Evolutionary conservation across 2,329 filamentous ascomycete genomes (phyloP).

Genomic region (Talaromyces marneffei): DNA sequence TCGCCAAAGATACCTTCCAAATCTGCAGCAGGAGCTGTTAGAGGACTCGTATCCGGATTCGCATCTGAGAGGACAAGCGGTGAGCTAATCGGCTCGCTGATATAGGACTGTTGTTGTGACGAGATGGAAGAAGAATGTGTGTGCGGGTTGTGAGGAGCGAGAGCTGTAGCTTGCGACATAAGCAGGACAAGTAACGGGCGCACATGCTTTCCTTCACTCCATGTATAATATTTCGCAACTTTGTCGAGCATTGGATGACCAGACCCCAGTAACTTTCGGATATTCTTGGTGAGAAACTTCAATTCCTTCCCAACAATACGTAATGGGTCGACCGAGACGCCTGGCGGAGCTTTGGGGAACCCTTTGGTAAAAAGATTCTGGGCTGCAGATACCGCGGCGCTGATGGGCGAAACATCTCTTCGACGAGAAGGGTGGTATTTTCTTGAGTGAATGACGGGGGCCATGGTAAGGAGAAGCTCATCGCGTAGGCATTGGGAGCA

Average conservation of each 20-base stretch:
- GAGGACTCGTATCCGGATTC: constrained; percentile 63
- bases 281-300: constrained; percentile 91
- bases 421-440: constrained; percentile 38
- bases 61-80: constrained; percentile 65
- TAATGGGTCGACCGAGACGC: constrained; percentile 78
- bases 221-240: constrained; percentile 96
- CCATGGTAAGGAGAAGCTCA: constrained; percentile 25
- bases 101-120: constrained; percentile 23
- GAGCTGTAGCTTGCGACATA: constrained; percentile 90
- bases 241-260: constrained; percentile 92
- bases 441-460: constrained; percentile 25
- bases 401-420: constrained; percentile 37
- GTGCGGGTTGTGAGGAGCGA: constrained; percentile 60
- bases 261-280: constrained; percentile 84
- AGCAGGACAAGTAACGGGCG: constrained; percentile 89
- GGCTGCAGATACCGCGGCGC: constrained; percentile 48
- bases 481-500: constrained; percentile 39
- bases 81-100: constrained; percentile 58
- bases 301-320: constrained; percentile 91
- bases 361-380: constrained; percentile 43
- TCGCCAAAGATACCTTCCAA: constrained; percentile 35
- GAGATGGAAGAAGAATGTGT: constrained; percentile 10
- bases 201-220: constrained; percentile 93
- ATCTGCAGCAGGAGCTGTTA: constrained; percentile 44
- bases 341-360: constrained; percentile 36